Evolutionary conservation across 2,329 filamentous ascomycete genomes (phyloP), one percentile per base, ranked within the genome.

Genomic region (Penicillium sp.): DNA sequence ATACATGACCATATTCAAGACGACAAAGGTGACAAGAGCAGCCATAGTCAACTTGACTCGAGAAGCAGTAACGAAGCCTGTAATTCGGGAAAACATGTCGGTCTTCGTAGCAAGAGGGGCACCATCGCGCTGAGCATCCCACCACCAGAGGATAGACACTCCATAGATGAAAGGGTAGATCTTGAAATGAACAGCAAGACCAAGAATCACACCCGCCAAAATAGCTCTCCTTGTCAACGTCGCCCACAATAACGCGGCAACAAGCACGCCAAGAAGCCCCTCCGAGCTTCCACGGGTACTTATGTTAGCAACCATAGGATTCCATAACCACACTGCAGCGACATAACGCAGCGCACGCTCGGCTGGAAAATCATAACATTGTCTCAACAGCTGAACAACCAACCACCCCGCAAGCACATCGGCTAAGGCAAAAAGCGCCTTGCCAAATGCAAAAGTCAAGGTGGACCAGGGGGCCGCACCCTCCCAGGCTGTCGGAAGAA

Each of bases 81-180:
- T 6, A 12, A 65, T 43, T 6, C 59, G 54, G 1, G 61, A 58
- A 2, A 63, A 2, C 6, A 63, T 15, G 10, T 43, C 47, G 3
- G 42, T 34, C 7, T 52, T 47, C 8, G 23, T 38, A 23, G 48
- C 1, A 6, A 47, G 16, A 26, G 42, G 28, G n/a, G 49, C 21
- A 13, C 54, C 57, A 44, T 66, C 60, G 24, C 42, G 54, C 7
- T 65, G 73, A 6, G 28, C 57, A 60, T 71, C 62, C 49, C 78
- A 56, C 64, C 71, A 74, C 75, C 75, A 77, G 12, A 78, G 47
- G 38, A 76, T 70, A 10, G 73, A 74, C 2, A 86, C 84, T 2
- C 89, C 93, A 72, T 99, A 99, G 54, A 99, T 90, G 71, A 97
- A 96, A 0, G 94, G 94, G 66, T 99, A 99, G 56, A 99, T 97